Conservation (phyloP, 2,329 filamentous ascomycete genomes). For the Sclerotinia glacialis region DNA sequence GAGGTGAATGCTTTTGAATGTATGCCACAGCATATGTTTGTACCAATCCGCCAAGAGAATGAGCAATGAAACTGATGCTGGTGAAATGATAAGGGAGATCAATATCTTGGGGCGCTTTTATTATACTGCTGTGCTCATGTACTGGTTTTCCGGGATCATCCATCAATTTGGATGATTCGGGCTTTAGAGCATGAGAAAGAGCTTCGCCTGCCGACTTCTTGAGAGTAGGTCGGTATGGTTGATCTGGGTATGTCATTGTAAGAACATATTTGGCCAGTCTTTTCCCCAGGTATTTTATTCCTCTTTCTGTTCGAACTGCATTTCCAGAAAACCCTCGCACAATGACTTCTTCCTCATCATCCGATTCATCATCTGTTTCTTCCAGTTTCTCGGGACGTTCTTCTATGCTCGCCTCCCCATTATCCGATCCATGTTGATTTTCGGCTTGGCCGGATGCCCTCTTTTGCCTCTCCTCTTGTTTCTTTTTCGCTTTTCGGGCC, state of each 20-base stretch:
- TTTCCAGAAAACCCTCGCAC: constrained; percentile 90
- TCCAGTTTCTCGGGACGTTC: background rate
- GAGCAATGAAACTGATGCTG: constrained; percentile 91
- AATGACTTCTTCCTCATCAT: constrained; percentile 80
- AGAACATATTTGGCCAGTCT: constrained; percentile 88
- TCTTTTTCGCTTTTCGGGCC: constrained; percentile 54
- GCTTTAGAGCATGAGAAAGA: constrained; percentile 44
- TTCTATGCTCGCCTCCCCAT: constrained; percentile 25
- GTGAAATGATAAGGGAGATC: constrained; percentile 75
- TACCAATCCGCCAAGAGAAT: constrained; percentile 84
- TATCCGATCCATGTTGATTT: constrained; percentile 22
- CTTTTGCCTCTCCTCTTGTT: constrained; percentile 34
- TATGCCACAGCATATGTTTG: constrained; percentile 96
- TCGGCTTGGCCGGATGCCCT: constrained; percentile 26
- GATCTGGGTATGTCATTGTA: constrained; percentile 87
- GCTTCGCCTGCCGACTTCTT: constrained; percentile 47
- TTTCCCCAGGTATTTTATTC: constrained; percentile 96
- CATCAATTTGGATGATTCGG: constrained; percentile 40
- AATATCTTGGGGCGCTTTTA: constrained; percentile 43
- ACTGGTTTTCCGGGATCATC: constrained; percentile 47
- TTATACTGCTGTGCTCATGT: constrained; percentile 62
- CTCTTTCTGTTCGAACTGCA: constrained; percentile 84
- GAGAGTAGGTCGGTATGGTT: constrained; percentile 72
- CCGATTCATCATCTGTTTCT: constrained; percentile 36
- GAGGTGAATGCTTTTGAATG: constrained; percentile 90